Percentiles rank a stretch among this genome's conserved stretches.
Conservation (phyloP, 805 yeast genomes). For the Yamadazyma tumulicola region DNA sequence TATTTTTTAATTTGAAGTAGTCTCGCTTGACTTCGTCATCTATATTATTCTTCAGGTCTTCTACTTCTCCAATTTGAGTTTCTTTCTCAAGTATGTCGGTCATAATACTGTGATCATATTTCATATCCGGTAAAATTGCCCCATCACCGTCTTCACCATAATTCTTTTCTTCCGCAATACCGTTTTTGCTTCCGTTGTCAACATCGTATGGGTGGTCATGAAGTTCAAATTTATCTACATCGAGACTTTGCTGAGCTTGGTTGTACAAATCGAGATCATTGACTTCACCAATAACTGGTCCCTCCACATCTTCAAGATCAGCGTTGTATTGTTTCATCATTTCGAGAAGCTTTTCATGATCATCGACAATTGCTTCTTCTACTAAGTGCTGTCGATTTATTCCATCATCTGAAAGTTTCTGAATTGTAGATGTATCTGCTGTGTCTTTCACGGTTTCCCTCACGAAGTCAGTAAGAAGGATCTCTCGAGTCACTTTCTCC, state of each 20-base stretch:
- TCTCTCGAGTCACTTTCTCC: neutral
- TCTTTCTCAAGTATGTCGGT: constrained; percentile 18
- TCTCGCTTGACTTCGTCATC: constrained; percentile 49
- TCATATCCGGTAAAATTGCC: no score
- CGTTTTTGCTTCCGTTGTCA: constrained; percentile 3
- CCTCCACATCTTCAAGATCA: constrained; percentile 49
- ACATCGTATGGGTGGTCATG: constrained; percentile 11
- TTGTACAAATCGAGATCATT: constrained; percentile 49
- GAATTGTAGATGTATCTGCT: neutral
- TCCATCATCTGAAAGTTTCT: neutral
- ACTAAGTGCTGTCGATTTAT: neutral
- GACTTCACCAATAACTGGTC: constrained; percentile 51
- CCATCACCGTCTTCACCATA: neutral
- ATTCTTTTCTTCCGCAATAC: neutral
- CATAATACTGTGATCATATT: constrained; percentile 3
- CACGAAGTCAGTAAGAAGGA: constrained; percentile 3
- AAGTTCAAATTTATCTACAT: constrained; percentile 16
- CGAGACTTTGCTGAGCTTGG: neutral
- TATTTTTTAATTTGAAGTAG: constrained; percentile 10
- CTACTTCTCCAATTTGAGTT: constrained; percentile 17
- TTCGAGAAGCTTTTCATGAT: constrained; percentile 3
- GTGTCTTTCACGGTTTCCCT: constrained; percentile 1
- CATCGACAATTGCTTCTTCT: constrained; percentile 1
- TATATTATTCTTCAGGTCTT: no score
- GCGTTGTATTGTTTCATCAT: constrained; percentile 8